Conservation (phyloP, 192 early-diverging fungal genomes). For the Phycomyces blakesleeanus region DNA sequence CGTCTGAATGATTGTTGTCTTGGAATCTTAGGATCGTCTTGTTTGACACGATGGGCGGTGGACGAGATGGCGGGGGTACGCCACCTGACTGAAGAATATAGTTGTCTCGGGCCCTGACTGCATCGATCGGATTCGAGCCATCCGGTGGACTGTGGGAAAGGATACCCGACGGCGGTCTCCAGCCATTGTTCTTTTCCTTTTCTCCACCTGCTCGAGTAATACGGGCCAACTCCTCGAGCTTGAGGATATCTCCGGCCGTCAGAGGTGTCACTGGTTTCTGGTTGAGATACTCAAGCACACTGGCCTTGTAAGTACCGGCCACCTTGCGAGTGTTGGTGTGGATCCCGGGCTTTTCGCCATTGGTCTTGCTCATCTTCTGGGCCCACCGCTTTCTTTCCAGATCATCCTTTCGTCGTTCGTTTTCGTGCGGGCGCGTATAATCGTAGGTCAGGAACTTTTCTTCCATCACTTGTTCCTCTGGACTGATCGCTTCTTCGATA, state of each 20-base stretch:
- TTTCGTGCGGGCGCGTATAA: slow-evolving; percentile 50
- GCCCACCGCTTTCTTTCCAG: slow-evolving; percentile 28
- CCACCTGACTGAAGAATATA: slow-evolving; percentile 13
- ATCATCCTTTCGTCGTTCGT: slow-evolving; percentile 18
- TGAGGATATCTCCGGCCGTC: slow-evolving; percentile 31
- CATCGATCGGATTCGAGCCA: background rate
- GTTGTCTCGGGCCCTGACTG: slow-evolving; percentile 7
- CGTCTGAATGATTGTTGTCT: background rate
- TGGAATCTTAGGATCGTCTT: too few relatives aligned
- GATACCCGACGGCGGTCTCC: slow-evolving; percentile 29
- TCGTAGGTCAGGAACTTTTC: slow-evolving; percentile 74
- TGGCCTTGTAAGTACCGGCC: slow-evolving; percentile 16
- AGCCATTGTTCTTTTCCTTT: slow-evolving; percentile 10
- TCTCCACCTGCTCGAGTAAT: slow-evolving; percentile 14
- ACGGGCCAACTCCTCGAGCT: slow-evolving; percentile 34
- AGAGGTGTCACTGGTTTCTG: slow-evolving; percentile 30
- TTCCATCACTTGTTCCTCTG: slow-evolving; percentile 72
- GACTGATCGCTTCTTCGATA: slow-evolving; percentile 33
- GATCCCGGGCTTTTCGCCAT: background rate
- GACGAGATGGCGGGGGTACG: slow-evolving; percentile 8
- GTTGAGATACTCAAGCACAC: slow-evolving; percentile 23
- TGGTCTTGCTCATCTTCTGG: slow-evolving; percentile 24
- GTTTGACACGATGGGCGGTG: background rate
- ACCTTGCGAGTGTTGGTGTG: slow-evolving; percentile 1
- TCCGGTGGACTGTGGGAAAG: background rate